Evolutionary conservation across 805 yeast species (phyloP), one percentile per base, ranked within the genome.

Genomic region (Barnettozyma sucrosica): DNA sequence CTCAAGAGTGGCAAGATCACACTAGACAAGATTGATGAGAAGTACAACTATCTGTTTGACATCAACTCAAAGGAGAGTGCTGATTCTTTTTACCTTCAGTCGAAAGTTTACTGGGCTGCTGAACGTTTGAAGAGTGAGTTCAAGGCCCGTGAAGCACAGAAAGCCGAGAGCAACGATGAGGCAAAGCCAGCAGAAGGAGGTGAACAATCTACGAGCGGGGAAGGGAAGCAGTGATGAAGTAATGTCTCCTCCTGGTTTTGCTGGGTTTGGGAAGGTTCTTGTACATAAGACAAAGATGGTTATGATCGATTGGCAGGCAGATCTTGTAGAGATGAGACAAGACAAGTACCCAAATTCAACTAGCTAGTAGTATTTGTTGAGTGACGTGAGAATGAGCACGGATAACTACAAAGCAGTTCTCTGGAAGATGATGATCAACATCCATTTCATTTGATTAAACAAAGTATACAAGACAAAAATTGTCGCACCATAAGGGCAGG

Each of bases 51-150:
- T 57, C 68, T 93, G 55, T 93, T 90, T 57, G 87, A 86, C 42
- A 86, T 89, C 47, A 93, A 93, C 70, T 79, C 93, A 25, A 89
- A 88, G 66, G 97, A 90, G 51, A 89, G 89, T 66, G 96, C 96
- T n/a, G 96, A 96, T 38, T 85, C 96, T 37, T 92, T 93, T 63
- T 93, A 92, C 62, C 64, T 93, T 44, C 99, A 93, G 64, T 83
- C 93, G 45, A 93, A 93, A 69, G 92, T 93, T 21, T 89, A 80
- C 66, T 79, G 96, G 66, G 97, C 99, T 21, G 86, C 89, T 79
- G 98, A 93, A 65, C 76, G 97, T 52, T 71, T 93, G 55, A 82
- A 84, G 64, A 79, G 80, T 61, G 98, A 93, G 65, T 58, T 89
- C 43, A 81, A 81, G 48, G 80, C 73, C 51, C 65, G 77, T 49